phyloP scores from a whole-genome alignment of 176 grass and related monocot genomes.

The Otatea glauca region DNA sequence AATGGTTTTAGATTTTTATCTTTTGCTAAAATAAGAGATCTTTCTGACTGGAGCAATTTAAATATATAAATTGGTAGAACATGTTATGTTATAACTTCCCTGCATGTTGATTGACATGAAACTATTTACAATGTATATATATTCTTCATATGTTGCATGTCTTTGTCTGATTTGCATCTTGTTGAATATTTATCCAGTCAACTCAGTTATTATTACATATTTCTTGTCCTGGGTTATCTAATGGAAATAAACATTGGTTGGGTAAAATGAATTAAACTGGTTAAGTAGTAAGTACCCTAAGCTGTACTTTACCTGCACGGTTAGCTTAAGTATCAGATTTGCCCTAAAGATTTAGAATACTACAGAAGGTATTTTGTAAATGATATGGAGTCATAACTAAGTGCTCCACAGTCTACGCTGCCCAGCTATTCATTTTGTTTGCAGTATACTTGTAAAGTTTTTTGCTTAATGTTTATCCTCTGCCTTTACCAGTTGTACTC shows the following conservation, averaged over 20 bases:
- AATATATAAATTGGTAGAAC: constrained; percentile 14
- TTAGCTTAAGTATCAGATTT: constrained; percentile 17
- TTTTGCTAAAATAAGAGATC: not conserved
- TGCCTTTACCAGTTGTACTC: not conserved
- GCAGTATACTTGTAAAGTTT: constrained; percentile 2
- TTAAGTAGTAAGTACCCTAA: not conserved
- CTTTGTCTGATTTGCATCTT: not conserved
- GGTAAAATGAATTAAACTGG: not conserved
- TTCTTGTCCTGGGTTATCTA: not conserved
- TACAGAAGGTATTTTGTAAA: not conserved
- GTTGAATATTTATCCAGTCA: not conserved
- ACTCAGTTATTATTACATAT: not conserved
- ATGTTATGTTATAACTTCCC: not conserved
- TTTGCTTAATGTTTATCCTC: not conserved
- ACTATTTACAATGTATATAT: not conserved
- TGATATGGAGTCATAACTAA: not conserved
- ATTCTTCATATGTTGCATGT: not conserved
- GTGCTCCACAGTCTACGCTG: not conserved
- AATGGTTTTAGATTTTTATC: not conserved
- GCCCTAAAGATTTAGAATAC: not conserved
- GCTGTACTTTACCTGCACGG: not conserved
- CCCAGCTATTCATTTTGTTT: constrained; percentile 13
- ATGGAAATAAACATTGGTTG: not conserved
- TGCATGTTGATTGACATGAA: not conserved
- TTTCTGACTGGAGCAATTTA: not conserved